Base-by-base conservation (phyloP, 1,139 yeast species). In the Geotrichum histeridarum region DNA sequence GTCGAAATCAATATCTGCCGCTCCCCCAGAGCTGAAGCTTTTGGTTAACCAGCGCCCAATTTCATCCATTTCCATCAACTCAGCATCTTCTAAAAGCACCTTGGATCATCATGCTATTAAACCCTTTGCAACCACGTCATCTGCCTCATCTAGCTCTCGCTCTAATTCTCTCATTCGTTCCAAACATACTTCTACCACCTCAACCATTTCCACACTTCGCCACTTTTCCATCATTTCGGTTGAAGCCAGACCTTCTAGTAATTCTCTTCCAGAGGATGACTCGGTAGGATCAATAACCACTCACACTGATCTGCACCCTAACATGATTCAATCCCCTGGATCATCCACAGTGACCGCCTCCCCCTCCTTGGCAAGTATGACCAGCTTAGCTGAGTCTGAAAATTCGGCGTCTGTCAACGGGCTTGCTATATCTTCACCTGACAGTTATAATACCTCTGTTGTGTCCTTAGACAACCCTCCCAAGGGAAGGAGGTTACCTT, bases 181-280 rank as follows among this genome's bases (percentile, higher is more conserved):
- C 17, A 62, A 61, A 22, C 65, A 62, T 39, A 47, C 61, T 7
- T 63, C 66, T 17, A 56, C 60, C 42, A 56, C 61, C 2, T 63
- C 64, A 3, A 62, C 65, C 14, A 47, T 58, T 8, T 59, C 67
- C 3, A 62, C 67, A 4, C 57, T 63, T 8, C 60, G 58, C 7
- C 57, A 62, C 15, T 57, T 56, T 38, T 60, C 63, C 15, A 55
- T 58, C 30, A 58, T 60, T 14, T 45, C 45, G 12, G 46, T 46
- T 17, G 54, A 51, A 9, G 54, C 46, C 11, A 31, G 48, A 7
- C 9, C 48, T 3, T 18, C 37, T 12, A 22, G 22, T 22, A 42
- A n/a, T 36, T 42, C 30, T 7, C 48, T 35, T 11, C 31, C 48
- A 14, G 37, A 33, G 22, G 39, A 37, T 37, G 39, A 37, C 17